These are phyloP conservation scores for Lanzia echinophila DNA, from an alignment of 2,329 filamentous ascomycete species.

Conservation along the genomic window DNA sequence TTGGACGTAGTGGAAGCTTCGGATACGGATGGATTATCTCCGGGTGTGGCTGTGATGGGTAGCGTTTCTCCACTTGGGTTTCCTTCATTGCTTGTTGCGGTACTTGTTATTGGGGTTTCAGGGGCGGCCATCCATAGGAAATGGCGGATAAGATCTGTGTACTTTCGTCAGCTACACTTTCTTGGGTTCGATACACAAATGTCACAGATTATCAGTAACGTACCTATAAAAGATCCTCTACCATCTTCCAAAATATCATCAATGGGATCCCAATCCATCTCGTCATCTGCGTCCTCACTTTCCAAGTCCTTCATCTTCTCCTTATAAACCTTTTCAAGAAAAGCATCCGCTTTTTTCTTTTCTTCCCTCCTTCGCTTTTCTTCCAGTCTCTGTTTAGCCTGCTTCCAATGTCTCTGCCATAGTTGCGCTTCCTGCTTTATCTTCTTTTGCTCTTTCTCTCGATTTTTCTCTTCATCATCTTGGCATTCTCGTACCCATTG, in stretches of 20 bases:
- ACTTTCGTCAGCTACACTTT: neutral
- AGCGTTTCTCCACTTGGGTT: neutral
- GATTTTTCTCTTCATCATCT: slow-evolving; percentile 37
- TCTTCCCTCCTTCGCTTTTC: slow-evolving; percentile 37
- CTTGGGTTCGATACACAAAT: neutral
- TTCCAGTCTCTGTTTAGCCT: slow-evolving; percentile 35
- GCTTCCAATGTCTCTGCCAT: slow-evolving; percentile 41
- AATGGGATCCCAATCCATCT: slow-evolving; percentile 41
- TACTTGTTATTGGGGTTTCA: neutral
- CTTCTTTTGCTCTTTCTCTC: slow-evolving; percentile 43
- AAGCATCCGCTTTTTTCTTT: slow-evolving; percentile 37
- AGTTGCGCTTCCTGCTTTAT: slow-evolving; percentile 42
- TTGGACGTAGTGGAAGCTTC: slow-evolving; percentile 1
- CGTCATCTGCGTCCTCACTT: slow-evolving; percentile 27
- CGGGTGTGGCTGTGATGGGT: neutral
- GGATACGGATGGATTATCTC: neutral
- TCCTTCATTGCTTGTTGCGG: neutral
- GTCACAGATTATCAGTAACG: no score
- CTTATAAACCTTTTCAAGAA: slow-evolving; percentile 37
- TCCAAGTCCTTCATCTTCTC: slow-evolving; percentile 33
- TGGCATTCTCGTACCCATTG: slow-evolving; percentile 40
- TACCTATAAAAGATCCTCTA: slow-evolving; percentile 33
- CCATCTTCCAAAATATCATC: slow-evolving; percentile 41
- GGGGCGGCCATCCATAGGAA: slow-evolving; percentile 17
- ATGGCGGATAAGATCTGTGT: slow-evolving; percentile 15